Conservation (phyloP, 2,329 filamentous ascomycete genomes). For the Fusarium hainanense region DNA sequence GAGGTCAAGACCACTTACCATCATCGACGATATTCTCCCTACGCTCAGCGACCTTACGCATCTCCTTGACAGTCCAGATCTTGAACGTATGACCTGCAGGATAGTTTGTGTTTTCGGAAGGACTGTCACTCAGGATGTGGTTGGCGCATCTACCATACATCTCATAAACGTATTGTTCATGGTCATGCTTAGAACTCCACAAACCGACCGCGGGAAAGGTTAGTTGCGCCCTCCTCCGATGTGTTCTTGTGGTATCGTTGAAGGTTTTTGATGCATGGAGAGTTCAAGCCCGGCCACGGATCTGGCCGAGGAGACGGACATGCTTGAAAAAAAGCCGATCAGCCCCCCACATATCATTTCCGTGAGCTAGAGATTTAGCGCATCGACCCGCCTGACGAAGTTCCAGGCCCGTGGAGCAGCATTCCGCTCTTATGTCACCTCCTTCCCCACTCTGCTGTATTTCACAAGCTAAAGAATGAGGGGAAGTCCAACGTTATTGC, state of each 20-base stretch:
- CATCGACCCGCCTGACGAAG: not conserved
- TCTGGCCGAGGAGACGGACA: not conserved
- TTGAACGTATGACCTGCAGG: not conserved
- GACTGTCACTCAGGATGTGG: not conserved
- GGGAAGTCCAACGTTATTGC: not conserved
- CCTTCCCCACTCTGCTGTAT: not conserved
- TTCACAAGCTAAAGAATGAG: not conserved
- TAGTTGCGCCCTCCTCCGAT: no score
- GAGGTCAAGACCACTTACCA: not conserved
- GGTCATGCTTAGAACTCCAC: not conserved
- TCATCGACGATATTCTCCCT: not conserved
- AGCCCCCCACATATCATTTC: not conserved
- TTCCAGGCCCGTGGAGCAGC: no score
- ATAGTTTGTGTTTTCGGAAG: not conserved
- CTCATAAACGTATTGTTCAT: not conserved
- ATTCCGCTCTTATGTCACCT: not conserved
- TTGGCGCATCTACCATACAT: not conserved
- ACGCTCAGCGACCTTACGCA: not conserved
- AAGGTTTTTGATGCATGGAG: no score
- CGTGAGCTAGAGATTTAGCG: not conserved
- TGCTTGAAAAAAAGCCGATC: not conserved
- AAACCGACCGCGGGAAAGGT: no score
- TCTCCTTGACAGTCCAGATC: not conserved
- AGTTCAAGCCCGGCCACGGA: not conserved
- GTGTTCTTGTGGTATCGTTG: no score